Conservation (phyloP, 2,329 filamentous ascomycete species). For the Exserohilum rostratum region DNA sequence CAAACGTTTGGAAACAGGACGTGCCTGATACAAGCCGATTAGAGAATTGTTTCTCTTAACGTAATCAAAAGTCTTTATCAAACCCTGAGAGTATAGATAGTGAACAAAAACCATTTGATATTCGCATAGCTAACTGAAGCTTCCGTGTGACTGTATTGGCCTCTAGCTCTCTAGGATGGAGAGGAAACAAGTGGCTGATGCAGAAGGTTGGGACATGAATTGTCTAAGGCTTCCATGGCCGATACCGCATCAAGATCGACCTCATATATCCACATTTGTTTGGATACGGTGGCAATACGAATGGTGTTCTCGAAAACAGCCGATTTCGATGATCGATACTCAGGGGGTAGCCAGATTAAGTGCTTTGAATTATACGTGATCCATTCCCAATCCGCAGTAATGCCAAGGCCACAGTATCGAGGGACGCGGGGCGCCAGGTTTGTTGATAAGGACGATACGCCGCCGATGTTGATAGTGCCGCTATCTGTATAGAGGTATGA, state of each 20-base stretch:
- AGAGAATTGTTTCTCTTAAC: too few relatives aligned
- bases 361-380: background rate
- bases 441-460: background rate
- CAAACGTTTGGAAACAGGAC: too few relatives aligned
- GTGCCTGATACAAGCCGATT: too few relatives aligned
- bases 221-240: background rate
- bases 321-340: background rate
- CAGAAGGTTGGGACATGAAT: background rate
- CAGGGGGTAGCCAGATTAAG: background rate
- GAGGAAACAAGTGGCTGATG: background rate
- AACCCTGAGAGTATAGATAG: too few relatives aligned
- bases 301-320: background rate
- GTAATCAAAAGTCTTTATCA: too few relatives aligned
- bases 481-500: background rate
- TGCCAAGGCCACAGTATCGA: background rate
- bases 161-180: background rate
- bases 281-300: background rate
- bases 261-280: background rate
- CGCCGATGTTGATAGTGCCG: background rate
- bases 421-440: background rate
- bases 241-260: background rate
- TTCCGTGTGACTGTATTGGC: too few relatives aligned
- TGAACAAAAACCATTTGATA: too few relatives aligned
- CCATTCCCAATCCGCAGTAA: background rate
- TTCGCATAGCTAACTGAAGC: too few relatives aligned